Base-by-base conservation (phyloP, 75 land plant genomes). In the Adiantum capillusveneris region DNA sequence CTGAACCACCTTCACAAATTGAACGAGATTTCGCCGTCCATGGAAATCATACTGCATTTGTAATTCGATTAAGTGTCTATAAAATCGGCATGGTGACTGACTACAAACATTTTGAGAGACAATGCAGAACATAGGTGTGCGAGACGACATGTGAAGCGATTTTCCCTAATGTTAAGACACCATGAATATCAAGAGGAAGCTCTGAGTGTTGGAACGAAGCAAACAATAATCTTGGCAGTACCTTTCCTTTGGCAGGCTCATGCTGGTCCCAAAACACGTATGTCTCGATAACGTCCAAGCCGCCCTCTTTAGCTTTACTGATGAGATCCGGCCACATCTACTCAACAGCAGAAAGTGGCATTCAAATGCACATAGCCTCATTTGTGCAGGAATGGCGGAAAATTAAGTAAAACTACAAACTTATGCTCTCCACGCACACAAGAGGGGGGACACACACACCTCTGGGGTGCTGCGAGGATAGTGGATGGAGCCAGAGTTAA, bases 31-130 rank as follows among this genome's bases (percentile, higher is more conserved):
- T 53, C 66, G 84, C 17, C 94, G 70, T 14, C 83, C 94, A 22
- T 74, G 81, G 68, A 88, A 92, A 58, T 82, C 73, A 58, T 85
- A 92, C 97, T 92, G 69, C 50, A 73, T 45, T 41, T n/a, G n/a
- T n/a, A n/a, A n/a, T n/a, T 44, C 22, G 21, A 12, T 54, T 25
- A 50, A 14, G 36, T 34, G 1, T 24, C 11, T 52, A 9, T 13
- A 39, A 39, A 39, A 13, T 7, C 42, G 13, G 12, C 13, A 39
- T 9, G 42, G n/a, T n/a, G n/a, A n/a, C n/a, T n/a, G n/a, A n/a
- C n/a, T n/a, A 9, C 9, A 41, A 9, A 41, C 43, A 41, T 9
- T 9, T 9, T 41, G 43, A 41, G 14, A 41, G 14, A 14, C 43
- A 14, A 9, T 41, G 43, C 43, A 9, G 14, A 9, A 14, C 14